Evolutionary conservation across 2,329 filamentous ascomycete species (phyloP).

Genomic region (Trichophyton mentagrophytes): DNA sequence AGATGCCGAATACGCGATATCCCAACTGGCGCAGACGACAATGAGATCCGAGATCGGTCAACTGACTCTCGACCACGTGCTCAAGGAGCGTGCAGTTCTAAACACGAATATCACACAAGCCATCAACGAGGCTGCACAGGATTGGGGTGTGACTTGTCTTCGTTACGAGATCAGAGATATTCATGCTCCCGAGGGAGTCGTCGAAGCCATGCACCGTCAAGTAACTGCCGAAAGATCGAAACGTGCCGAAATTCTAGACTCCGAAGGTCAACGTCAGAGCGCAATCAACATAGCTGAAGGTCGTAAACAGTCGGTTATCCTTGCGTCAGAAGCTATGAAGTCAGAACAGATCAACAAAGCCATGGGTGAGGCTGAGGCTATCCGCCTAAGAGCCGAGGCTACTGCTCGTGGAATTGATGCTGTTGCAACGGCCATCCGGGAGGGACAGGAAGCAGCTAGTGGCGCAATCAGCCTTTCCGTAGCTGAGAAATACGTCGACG

Average conservation of each 20-base stretch:
- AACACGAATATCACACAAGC: conserved; percentile 98
- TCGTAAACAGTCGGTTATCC: conserved; percentile 89
- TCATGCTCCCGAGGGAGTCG: conserved; percentile 83
- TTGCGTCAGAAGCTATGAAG: conserved; percentile 82
- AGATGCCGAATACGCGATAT: conserved; percentile 97
- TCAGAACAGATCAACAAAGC: conserved; percentile 90
- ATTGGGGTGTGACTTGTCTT: conserved; percentile 91
- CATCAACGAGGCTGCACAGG: conserved; percentile 94
- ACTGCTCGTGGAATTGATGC: conserved; percentile 81
- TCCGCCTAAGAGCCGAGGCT: conserved; percentile 69
- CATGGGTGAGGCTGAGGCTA: conserved; percentile 86
- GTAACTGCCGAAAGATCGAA: conserved; percentile 96
- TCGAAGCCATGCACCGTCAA: conserved; percentile 95
- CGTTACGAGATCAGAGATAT: conserved; percentile 98
- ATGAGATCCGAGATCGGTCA: conserved; percentile 99
- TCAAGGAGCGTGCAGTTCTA: conserved; percentile 90
- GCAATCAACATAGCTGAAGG: conserved; percentile 99
- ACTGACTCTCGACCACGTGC: conserved; percentile 86
- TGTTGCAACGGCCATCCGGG: conserved; percentile 61
- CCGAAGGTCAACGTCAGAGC: conserved; percentile 89
- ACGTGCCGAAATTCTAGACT: conserved; percentile 93
- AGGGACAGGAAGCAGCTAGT: conserved; percentile 63
- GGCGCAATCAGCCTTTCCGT: conserved; percentile 75
- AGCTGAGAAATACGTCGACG: conserved; percentile 95
- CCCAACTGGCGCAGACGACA: conserved; percentile 91